Percentiles rank a stretch among this genome's conserved stretches.
Evolutionary conservation across 352 stramenopile species (phyloP).

Genomic region (Lagenidium giganteum): DNA sequence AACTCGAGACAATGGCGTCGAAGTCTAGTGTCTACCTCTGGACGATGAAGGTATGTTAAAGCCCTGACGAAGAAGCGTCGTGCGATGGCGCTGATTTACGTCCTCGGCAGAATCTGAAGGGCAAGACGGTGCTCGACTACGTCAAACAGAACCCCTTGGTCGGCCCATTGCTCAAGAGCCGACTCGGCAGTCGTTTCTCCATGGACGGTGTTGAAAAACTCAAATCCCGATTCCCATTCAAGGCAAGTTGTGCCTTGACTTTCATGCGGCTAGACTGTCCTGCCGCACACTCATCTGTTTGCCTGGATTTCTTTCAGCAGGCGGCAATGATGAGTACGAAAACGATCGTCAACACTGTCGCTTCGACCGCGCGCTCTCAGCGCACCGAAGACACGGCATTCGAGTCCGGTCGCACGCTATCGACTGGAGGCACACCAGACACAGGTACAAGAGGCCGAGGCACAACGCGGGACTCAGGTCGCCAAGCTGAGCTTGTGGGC

Average conservation of each 20-base stretch:
- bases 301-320: no score
- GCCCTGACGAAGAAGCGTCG: neutral
- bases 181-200: constrained; percentile 19
- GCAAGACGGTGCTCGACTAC: constrained; percentile 43
- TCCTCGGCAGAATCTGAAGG: constrained; percentile 44
- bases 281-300: no score
- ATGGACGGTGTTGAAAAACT: no score
- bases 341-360: no score
- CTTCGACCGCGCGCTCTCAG: no score
- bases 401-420: no score
- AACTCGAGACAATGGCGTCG: constrained; percentile 22
- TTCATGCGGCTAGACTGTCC: no score
- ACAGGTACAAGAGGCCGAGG: no score
- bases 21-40: constrained; percentile 28
- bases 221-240: constrained; percentile 27
- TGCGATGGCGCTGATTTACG: neutral
- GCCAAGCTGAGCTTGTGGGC: constrained; percentile 24
- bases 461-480: no score
- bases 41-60: constrained; percentile 37
- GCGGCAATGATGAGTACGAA: no score
- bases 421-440: no score
- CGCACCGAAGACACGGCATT: no score
- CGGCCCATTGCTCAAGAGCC: constrained; percentile 43
- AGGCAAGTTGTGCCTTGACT: neutral
- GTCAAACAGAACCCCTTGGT: constrained; percentile 28